Evolutionary conservation across 2,329 filamentous ascomycete genomes (phyloP), one percentile per base, ranked within the genome.

Genomic region (Penicillium sp.): DNA sequence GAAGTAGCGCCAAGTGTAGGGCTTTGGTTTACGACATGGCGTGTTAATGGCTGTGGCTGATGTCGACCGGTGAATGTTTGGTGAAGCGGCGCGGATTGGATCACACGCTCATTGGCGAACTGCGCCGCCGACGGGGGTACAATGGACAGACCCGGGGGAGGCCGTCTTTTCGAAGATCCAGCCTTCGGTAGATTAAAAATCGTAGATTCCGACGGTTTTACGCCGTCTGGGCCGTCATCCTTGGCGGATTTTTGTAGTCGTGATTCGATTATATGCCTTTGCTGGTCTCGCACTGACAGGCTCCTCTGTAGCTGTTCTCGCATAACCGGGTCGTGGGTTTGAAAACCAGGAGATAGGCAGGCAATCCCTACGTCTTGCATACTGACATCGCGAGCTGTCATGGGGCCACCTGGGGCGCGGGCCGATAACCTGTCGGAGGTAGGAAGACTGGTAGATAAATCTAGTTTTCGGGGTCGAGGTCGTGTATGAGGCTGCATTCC

Each of bases 301-400:
- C 95, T 98, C 69, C 94, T 88, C 79, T 98, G 93, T 57, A 99
- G 82, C 78, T 98, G 93, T 78, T 97, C 92, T 74, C 95, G 90
- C 92, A 97, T 96, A 21, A 91, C 86, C n/a, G 95, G 94, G 77
- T 99, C 93, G 71, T 98, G 91, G 17, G 95, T 98, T 68, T 96
- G 89, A 73, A 99, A 98, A 58, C 95, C 95, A 0, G 95, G 95
- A 2, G 95, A 98, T 59, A 99, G 83, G 73, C 95, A 99, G 47
- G 94, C 94, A 60, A 98, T 85, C 61, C 95, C 95, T 29, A 98
- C 91, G 78, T 97, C 92, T 71, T 96, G 93, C 73, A 98, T 94
- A 47, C 86, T 91, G 44, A 95, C 81, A 23, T 96, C 92, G 69
- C 92, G 87, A 26, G 89, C 90, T 8, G 92, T 95, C 78, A 96